Conservation (phyloP, 805 yeast genomes). For the Myxozyma lipomycoides region DNA sequence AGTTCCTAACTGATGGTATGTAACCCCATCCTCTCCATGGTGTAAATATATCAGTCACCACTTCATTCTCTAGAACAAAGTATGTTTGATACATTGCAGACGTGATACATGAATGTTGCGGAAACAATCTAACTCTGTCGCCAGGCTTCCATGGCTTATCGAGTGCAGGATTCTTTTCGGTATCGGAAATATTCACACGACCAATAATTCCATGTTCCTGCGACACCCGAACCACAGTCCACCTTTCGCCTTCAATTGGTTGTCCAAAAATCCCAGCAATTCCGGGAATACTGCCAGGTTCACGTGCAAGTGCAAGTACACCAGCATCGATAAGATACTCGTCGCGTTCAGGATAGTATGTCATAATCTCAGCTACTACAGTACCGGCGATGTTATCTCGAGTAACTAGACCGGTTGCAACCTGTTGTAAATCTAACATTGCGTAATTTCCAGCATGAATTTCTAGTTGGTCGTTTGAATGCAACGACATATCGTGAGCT, state of each 20-base stretch:
- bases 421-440: conserved; percentile 70
- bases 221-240: conserved; percentile 65
- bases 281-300: conserved; percentile 45
- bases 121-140: conserved; percentile 51
- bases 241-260: conserved; percentile 42
- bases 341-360: conserved; percentile 58
- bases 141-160: conserved; percentile 39
- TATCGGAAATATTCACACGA: conserved; percentile 29
- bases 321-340: conserved; percentile 70
- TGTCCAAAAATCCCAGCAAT: conserved; percentile 28
- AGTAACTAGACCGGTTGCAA: conserved; percentile 59
- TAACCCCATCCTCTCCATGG: conserved; percentile 53
- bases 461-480: conserved; percentile 48
- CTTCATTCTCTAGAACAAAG: conserved; percentile 45
- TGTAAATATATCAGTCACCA: conserved; percentile 59
- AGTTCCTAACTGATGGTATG: not conserved
- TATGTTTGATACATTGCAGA: conserved; percentile 58
- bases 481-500: not conserved
- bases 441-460: conserved; percentile 80
- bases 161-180: conserved; percentile 38
- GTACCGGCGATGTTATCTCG: conserved; percentile 47
- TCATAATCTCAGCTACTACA: conserved; percentile 57
- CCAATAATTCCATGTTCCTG: conserved; percentile 78
- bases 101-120: conserved; percentile 73
- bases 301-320: conserved; percentile 64